These are phyloP conservation scores for Medicago lupulina DNA, from an alignment of 306 rosid species.

Conservation along the genomic window DNA sequence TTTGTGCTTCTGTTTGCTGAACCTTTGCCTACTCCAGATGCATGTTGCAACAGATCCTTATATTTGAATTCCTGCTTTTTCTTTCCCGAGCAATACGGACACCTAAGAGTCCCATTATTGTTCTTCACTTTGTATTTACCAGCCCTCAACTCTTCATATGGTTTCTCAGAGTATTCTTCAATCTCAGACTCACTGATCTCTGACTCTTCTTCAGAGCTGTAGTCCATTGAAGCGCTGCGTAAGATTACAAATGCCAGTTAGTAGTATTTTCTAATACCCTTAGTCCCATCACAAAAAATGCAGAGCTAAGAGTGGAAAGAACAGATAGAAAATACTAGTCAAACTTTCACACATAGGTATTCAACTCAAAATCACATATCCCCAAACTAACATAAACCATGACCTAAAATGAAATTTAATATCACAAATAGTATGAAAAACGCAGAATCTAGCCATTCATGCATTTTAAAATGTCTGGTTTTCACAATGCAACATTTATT, in stretches of 20 bases:
- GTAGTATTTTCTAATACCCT: constrained; percentile 9
- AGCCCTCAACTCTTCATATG: constrained; percentile 63
- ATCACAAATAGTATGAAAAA: background rate
- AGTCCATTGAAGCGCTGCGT: constrained; percentile 48
- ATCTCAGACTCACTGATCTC: constrained; percentile 95
- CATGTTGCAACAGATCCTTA: constrained; percentile 86
- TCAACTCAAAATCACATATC: constrained; percentile 22
- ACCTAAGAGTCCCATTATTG: constrained; percentile 77
- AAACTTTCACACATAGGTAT: background rate
- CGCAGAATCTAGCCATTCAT: background rate
- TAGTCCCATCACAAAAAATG: background rate
- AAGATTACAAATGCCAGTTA: constrained; percentile 35
- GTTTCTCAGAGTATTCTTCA: constrained; percentile 73
- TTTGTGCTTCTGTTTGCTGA: constrained; percentile 81
- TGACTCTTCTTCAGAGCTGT: constrained; percentile 87
- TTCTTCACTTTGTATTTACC: constrained; percentile 72
- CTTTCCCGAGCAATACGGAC: constrained; percentile 96
- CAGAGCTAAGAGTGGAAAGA: no score
- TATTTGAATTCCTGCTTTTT: constrained; percentile 91
- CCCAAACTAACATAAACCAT: background rate
- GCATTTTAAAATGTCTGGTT: no score
- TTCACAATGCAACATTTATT: background rate
- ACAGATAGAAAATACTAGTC: background rate
- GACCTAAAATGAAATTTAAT: background rate
- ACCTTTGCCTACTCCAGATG: constrained; percentile 94